Conservation (phyloP, 352 stramenopile species). For the Globisporangium recalcitrans region DNA sequence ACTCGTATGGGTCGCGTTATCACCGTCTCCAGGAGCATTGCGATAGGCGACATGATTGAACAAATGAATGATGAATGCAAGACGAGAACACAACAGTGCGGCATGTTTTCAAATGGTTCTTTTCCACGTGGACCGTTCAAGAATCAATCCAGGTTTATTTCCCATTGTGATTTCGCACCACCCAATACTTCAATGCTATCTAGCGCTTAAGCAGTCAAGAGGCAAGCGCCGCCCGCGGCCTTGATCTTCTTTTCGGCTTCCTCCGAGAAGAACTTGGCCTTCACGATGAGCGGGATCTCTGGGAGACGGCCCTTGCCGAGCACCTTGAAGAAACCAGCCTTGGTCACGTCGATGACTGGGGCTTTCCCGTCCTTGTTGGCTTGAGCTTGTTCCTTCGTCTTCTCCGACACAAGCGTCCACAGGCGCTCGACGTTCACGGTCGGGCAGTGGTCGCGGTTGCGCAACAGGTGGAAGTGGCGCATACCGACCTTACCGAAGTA, state of each 20-base stretch:
- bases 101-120: constrained; percentile 6
- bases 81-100: not conserved
- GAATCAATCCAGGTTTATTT: constrained; percentile 58
- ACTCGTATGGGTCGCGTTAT: constrained; percentile 1
- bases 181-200: constrained; percentile 43
- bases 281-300: constrained; percentile 97
- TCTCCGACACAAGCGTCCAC: constrained; percentile 97
- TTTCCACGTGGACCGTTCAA: constrained; percentile 7
- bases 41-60: not conserved
- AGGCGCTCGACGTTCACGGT: constrained; percentile 99
- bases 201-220: constrained; percentile 94
- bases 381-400: constrained; percentile 97
- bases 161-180: constrained; percentile 72
- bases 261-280: constrained; percentile 99
- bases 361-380: constrained; percentile 94
- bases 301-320: constrained; percentile 98
- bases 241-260: constrained; percentile 99
- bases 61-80: not conserved
- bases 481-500: constrained; percentile 99
- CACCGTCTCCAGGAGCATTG: not conserved
- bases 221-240: constrained; percentile 95
- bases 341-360: constrained; percentile 98
- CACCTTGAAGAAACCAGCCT: constrained; percentile 99
- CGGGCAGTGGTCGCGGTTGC: constrained; percentile 95
- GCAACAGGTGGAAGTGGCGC: constrained; percentile 98